A percentile compares a stretch with the other conserved stretches of the same genome.
Evolutionary conservation across 768 basidiomycete species (phyloP).

Genomic region (Kwoniella newhampshirensis): DNA sequence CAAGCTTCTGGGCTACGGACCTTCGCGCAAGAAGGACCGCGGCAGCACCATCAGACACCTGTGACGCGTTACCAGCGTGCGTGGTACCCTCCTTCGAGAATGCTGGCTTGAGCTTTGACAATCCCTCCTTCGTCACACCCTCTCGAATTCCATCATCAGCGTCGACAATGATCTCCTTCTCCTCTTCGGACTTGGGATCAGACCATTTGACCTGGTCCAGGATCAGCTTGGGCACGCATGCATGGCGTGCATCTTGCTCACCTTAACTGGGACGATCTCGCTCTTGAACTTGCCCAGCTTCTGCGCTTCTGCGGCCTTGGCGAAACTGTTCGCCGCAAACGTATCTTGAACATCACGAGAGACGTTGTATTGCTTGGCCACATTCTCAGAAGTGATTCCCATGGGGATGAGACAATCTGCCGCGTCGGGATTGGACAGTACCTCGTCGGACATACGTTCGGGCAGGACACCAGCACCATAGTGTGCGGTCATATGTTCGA

Average conservation of each 20-base stretch:
- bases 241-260: slow-evolving; percentile 22
- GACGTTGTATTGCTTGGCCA: slow-evolving; percentile 59
- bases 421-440: slow-evolving; percentile 60
- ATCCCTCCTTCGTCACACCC: slow-evolving; percentile 74
- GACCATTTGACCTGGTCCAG: slow-evolving; percentile 54
- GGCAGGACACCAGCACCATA: slow-evolving; percentile 56
- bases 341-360: slow-evolving; percentile 81
- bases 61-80: slow-evolving; percentile 58
- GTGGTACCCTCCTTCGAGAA: slow-evolving; percentile 61
- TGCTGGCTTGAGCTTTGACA: slow-evolving; percentile 76
- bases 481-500: slow-evolving; percentile 56
- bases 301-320: slow-evolving; percentile 68
- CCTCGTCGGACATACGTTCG: slow-evolving; percentile 58
- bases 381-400: slow-evolving; percentile 63
- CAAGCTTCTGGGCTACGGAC: slow-evolving; percentile 70
- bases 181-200: slow-evolving; percentile 61
- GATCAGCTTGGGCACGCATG: not conserved
- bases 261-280: slow-evolving; percentile 84
- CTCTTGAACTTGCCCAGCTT: slow-evolving; percentile 71
- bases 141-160: slow-evolving; percentile 84
- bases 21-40: slow-evolving; percentile 79
- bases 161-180: slow-evolving; percentile 60
- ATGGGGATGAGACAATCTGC: slow-evolving; percentile 66
- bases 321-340: slow-evolving; percentile 84
- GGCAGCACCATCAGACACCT: slow-evolving; percentile 87